phyloP scores from a whole-genome alignment of 805 yeast species.

The Pichia cephalocereana region DNA sequence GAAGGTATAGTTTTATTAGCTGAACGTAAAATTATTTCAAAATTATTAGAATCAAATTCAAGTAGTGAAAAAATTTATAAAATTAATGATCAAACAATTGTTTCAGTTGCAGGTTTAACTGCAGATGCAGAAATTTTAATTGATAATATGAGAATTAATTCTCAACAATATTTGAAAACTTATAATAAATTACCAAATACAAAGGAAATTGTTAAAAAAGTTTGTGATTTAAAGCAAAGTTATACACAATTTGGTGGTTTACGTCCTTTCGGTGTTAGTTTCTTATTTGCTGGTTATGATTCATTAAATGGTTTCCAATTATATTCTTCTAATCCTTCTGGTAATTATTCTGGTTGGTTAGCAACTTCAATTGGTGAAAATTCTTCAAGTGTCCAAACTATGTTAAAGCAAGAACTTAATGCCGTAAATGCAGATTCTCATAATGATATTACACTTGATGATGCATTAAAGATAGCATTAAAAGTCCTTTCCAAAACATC shows the following conservation, averaged over 20 bases:
- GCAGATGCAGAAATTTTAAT: constrained; percentile 93
- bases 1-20: constrained; percentile 96
- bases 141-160: constrained; percentile 73
- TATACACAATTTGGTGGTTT: constrained; percentile 98
- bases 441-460: constrained; percentile 55
- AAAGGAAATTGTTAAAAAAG: constrained; percentile 75
- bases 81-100: constrained; percentile 57
- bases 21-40: constrained; percentile 89
- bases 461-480: constrained; percentile 80
- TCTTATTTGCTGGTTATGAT: constrained; percentile 93
- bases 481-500: constrained; percentile 91
- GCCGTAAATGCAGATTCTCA: constrained; percentile 18
- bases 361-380: constrained; percentile 97
- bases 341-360: constrained; percentile 97
- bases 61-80: constrained; percentile 88
- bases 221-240: constrained; percentile 94
- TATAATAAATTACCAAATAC: constrained; percentile 94
- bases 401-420: constrained; percentile 89
- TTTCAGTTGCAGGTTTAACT: constrained; percentile 97
- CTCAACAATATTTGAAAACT: constrained; percentile 77
- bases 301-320: constrained; percentile 84
- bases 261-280: constrained; percentile 96
- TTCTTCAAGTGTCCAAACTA: constrained; percentile 91
- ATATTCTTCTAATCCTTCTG: constrained; percentile 93
- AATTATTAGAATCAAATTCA: constrained; percentile 87